Base-by-base conservation (phyloP, 495 filamentous ascomycete species). In the Penicillium turbatum region DNA sequence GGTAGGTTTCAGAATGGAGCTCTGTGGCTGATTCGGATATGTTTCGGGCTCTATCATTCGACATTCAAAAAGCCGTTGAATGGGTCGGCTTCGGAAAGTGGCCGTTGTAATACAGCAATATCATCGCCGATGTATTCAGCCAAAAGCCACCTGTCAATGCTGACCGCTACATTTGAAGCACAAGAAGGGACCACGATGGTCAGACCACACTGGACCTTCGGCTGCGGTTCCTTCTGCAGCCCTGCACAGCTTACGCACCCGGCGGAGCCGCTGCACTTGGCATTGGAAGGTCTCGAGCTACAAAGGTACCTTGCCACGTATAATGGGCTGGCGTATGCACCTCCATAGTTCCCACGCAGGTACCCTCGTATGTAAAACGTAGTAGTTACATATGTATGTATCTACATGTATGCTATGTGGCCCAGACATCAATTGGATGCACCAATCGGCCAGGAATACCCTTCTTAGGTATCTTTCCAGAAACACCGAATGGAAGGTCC, bases 401-500 rank as follows among this genome's bases (percentile, higher is more conserved):
- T 26, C 38, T 40, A 37, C 3, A 12, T 11, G 12, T 38, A 11
- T 7, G 3, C 30, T 31, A 37, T 2, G 21, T 24, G 35, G 16
- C 41, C 13, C 17, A 12, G 27, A n/a, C 5, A 4, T 8, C 41
- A 44, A 9, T 12, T 30, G 41, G 41, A 30, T 8, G 41, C n/a
- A 29, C 41, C 41, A 44, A 44, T 30, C 27, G 26, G 41, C 15
- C 9, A 29, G 24, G 27, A 17, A n/a, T 17, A 9, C 13, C 26
- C 27, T 44, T 30, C 41, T 6, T n/a, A 44, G 42, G 46, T 24
- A 54, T 17, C 35, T 6, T 63, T 54, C 56, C 29, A 59, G 56
- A 51, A 56, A 13, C 12, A 5, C 35, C 41, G 35, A 26, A 24
- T 39, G 47, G 47, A 39, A 1, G 38, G 5, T 16, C 29, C 32